Percentiles rank a stretch among this genome's conserved stretches.
Conservation (phyloP, 768 basidiomycete genomes). For the Mrakia frigida region DNA sequence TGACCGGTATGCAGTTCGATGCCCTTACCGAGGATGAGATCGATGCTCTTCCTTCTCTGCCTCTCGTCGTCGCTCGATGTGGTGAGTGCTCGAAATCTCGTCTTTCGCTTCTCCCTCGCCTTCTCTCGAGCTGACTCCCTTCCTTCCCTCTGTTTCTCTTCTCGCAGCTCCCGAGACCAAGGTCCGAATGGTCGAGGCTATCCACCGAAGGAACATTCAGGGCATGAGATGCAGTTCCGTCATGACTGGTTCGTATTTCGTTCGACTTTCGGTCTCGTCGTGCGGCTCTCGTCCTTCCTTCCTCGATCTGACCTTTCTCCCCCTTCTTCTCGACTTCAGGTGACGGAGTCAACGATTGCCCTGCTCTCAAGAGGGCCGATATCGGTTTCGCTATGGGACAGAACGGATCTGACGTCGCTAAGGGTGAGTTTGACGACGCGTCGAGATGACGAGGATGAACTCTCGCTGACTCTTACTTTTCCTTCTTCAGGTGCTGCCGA, state of each 20-base stretch:
- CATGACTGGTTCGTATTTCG: slow-evolving; percentile 51
- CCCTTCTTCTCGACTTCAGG: neutral
- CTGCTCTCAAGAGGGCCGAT: slow-evolving; percentile 57
- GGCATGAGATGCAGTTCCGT: slow-evolving; percentile 48
- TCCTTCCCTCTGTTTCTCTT: neutral
- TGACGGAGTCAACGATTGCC: slow-evolving; percentile 58
- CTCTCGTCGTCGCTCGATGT: slow-evolving; percentile 58
- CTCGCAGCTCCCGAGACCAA: slow-evolving; percentile 48
- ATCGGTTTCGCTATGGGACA: slow-evolving; percentile 60
- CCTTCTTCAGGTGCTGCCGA: slow-evolving; percentile 57
- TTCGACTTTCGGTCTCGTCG: neutral
- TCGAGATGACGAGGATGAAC: neutral
- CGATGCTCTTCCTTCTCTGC: slow-evolving; percentile 50
- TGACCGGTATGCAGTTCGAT: slow-evolving; percentile 53
- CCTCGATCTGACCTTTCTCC: neutral
- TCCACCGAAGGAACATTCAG: slow-evolving; percentile 51
- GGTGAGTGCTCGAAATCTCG: slow-evolving; percentile 32
- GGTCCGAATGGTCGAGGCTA: slow-evolving; percentile 57
- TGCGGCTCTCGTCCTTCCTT: neutral
- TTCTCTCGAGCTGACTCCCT: slow-evolving; percentile 24
- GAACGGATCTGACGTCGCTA: slow-evolving; percentile 56
- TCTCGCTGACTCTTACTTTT: too few relatives aligned
- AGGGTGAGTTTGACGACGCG: slow-evolving; percentile 43
- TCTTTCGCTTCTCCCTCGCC: too few relatives aligned
- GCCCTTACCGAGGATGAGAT: slow-evolving; percentile 54